These are phyloP conservation scores for Adiantum capillusveneris DNA, from an alignment of 75 land plant species.

Conservation along the genomic window DNA sequence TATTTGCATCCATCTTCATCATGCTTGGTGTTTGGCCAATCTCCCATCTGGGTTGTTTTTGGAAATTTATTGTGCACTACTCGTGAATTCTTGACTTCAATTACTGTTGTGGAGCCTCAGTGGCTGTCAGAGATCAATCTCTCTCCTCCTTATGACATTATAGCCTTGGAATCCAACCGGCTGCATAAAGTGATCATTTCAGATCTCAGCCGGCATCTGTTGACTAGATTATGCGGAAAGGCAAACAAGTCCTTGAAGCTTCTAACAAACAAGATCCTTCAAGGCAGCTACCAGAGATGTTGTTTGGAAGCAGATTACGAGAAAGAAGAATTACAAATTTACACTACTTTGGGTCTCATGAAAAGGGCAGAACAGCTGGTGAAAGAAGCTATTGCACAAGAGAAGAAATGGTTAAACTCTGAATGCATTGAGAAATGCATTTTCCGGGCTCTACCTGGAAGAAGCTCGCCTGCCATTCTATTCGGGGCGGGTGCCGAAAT, in stretches of 20 bases:
- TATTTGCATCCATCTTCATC: conserved; percentile 75
- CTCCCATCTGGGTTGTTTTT: conserved; percentile 70
- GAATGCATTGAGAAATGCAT: conserved; percentile 62
- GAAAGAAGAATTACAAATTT: conserved; percentile 34
- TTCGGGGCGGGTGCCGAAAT: conserved; percentile 75
- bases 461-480: conserved; percentile 37
- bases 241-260: conserved; percentile 21
- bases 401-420: conserved; percentile 33
- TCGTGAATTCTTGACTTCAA: conserved; percentile 57
- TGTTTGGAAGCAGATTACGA: conserved; percentile 43
- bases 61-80: conserved; percentile 51
- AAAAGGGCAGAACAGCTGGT: conserved; percentile 24
- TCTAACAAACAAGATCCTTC: conserved; percentile 26
- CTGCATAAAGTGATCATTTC: conserved; percentile 32
- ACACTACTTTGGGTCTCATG: conserved; percentile 32
- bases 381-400: conserved; percentile 33
- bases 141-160: conserved; percentile 37
- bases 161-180: conserved; percentile 20
- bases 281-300: conserved; percentile 25
- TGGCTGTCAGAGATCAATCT: conserved; percentile 27
- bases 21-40: conserved; percentile 37
- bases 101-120: conserved; percentile 49
- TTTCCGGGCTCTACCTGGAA: conserved; percentile 33
- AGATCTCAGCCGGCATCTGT: conserved; percentile 32
- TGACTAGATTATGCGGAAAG: conserved; percentile 63